phyloP scores from a whole-genome alignment of 768 basidiomycete genomes.

The Russula virescens region DNA sequence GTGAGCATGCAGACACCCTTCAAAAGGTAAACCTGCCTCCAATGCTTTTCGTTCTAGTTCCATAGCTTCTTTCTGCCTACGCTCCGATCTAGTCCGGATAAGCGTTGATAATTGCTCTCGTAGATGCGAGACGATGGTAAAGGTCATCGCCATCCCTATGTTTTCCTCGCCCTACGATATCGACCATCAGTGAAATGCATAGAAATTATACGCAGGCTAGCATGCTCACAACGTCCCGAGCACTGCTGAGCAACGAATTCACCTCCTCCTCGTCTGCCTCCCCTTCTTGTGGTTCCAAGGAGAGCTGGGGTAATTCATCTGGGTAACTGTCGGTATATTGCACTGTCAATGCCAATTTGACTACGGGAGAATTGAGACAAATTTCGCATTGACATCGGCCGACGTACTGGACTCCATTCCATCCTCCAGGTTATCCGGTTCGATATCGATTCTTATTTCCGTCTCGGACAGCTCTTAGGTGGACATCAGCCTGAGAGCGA shows the following conservation, averaged over 20 bases:
- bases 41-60: slow-evolving; percentile 70
- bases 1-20: not conserved
- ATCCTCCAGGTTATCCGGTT: slow-evolving; percentile 74
- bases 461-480: slow-evolving; percentile 78
- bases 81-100: slow-evolving; percentile 54
- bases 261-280: slow-evolving; percentile 57
- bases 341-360: slow-evolving; percentile 66
- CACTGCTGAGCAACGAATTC: slow-evolving; percentile 47
- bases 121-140: slow-evolving; percentile 82
- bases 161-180: slow-evolving; percentile 68
- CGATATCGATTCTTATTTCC: slow-evolving; percentile 76
- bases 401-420: slow-evolving; percentile 53
- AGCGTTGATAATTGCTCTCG: slow-evolving; percentile 68
- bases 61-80: slow-evolving; percentile 50
- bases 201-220: not conserved
- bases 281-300: slow-evolving; percentile 53
- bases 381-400: not conserved
- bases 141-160: slow-evolving; percentile 96
- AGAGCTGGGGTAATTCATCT: slow-evolving; percentile 69
- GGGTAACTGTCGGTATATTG: slow-evolving; percentile 82
- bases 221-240: slow-evolving; percentile 50
- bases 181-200: not conserved
- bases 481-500: slow-evolving; percentile 45
- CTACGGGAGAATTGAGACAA: slow-evolving; percentile 37
- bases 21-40: slow-evolving; percentile 48